Base-by-base conservation (phyloP, 2,329 filamentous ascomycete genomes). In the Fusarium penzigii region DNA sequence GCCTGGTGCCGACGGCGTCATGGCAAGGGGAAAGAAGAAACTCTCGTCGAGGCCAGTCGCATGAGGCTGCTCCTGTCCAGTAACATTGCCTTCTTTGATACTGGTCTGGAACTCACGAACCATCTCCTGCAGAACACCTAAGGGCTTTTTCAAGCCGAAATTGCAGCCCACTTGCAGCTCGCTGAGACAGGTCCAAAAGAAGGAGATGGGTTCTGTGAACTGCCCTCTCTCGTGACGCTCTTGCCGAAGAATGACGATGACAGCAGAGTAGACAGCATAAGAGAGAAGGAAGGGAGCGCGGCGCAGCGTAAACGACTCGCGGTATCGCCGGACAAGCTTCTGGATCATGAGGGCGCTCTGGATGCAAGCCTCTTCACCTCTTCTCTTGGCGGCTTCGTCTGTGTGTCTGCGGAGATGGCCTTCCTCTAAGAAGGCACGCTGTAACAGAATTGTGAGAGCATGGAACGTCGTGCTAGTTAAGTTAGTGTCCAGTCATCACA, bases 391-490 rank as follows among this genome's bases (percentile, higher is more conserved):
- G 12, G 40, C 44, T 25, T 63, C 59, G 38, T 67, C 60, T 3
- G 65, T 62, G 25, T 68, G 63, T n/a, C 58, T 57, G 12, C 63
- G 55, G 5, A 69, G 63, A 34, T 69, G 66, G 34, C 67, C 67
- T 29, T 68, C 62, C 29, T 69, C 69, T 1, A 76, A 67, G 55
- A 78, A 77, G 1, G 76, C 74, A 1, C 75, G 71, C 50, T 78
- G 73, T 10, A 78, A 68, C 1, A 78, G 65, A 42, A 78, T 77
- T 10, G 70, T 67, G 12, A 78, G 66, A 5, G 73, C 70, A 52
- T 77, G 65, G 54, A 75, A 78, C 8, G 66, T 70, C 14, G 67
- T 67, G 32, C 66, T 59, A 42, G 13, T 29, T 1, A 43, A 44
- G 40, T 62, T 40, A 64, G 57, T 13, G 46, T 51, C 12, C 1